phyloP scores from a whole-genome alignment of 306 rosid genomes.

The Lathyrus tuberosus region DNA sequence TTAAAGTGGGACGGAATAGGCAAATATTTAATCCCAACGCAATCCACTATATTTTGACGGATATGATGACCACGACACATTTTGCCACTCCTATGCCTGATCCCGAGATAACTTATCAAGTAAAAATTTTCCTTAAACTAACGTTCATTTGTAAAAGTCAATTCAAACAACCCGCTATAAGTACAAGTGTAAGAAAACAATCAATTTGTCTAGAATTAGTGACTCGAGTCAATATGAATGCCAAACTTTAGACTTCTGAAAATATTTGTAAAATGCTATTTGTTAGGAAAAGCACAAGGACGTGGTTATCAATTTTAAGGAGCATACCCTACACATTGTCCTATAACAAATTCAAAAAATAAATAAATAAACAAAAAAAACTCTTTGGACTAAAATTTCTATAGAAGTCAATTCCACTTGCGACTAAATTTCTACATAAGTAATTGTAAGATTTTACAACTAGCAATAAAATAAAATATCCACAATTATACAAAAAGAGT shows the following conservation, averaged over 20 bases:
- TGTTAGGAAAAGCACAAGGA: background rate
- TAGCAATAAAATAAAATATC: background rate
- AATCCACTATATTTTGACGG: too few relatives aligned
- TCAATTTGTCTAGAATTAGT: background rate
- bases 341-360: background rate
- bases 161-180: background rate
- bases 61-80: too few relatives aligned
- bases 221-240: background rate
- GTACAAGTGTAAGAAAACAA: constrained; percentile 3
- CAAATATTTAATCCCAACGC: too few relatives aligned
- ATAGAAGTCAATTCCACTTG: background rate
- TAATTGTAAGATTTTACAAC: background rate
- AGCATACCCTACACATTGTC: background rate
- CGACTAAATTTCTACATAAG: too few relatives aligned
- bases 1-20: too few relatives aligned
- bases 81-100: too few relatives aligned
- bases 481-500: background rate
- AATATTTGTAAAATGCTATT: background rate
- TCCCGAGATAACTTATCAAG: too few relatives aligned
- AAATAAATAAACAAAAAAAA: too few relatives aligned
- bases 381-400: background rate
- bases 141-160: background rate
- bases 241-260: background rate
- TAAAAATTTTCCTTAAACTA: background rate
- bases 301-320: background rate